Evolutionary conservation across 2,329 filamentous ascomycete genomes (phyloP).

Genomic region (Knufia petricola): DNA sequence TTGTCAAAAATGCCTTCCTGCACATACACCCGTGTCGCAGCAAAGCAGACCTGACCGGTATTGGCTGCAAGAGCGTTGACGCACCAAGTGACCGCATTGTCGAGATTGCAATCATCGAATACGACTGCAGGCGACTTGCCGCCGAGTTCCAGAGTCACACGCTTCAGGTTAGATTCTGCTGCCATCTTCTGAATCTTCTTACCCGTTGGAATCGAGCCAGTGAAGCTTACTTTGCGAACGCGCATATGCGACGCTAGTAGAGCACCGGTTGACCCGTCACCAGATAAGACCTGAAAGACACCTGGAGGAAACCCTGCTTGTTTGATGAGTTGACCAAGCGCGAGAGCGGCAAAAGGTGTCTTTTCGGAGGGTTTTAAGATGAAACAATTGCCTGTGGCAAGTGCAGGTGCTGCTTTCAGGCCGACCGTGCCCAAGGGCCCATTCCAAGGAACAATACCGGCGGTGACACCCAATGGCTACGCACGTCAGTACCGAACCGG

Average conservation of each 20-base stretch:
- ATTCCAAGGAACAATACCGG: conserved; percentile 52
- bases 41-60: conserved; percentile 27
- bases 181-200: conserved; percentile 49
- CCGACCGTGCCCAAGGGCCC: conserved; percentile 28
- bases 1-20: conserved; percentile 6
- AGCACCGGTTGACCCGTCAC: conserved; percentile 50
- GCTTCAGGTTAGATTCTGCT: conserved; percentile 45
- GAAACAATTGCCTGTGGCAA: conserved; percentile 43
- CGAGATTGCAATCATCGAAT: conserved; percentile 28
- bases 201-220: conserved; percentile 49
- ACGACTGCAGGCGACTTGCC: conserved; percentile 28
- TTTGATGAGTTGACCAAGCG: conserved; percentile 46
- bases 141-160: conserved; percentile 49
- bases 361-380: conserved; percentile 50
- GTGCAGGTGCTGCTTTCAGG: conserved; percentile 39
- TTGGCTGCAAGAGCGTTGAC: conserved; percentile 24
- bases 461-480: conserved; percentile 34
- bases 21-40: conserved; percentile 24
- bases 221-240: conserved; percentile 54
- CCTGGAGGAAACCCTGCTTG: conserved; percentile 48
- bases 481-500: no score
- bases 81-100: conserved; percentile 26
- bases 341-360: conserved; percentile 43
- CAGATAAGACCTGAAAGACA: conserved; percentile 50
- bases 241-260: conserved; percentile 48